Evolutionary conservation across 1,139 yeast genomes (phyloP).

Genomic region (Debaryomyces subglobosus): DNA sequence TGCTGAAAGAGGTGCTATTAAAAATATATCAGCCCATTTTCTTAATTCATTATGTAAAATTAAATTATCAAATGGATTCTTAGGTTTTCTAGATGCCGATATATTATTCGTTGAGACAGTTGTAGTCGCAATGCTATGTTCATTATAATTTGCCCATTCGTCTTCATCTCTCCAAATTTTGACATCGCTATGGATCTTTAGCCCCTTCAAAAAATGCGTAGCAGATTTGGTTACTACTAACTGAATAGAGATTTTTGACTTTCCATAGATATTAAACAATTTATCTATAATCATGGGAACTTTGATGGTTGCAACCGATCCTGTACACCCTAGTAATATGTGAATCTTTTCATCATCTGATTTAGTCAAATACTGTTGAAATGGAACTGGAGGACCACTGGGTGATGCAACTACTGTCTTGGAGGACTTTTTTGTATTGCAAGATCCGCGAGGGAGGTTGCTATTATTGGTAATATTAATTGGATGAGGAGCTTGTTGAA

Average conservation of each 20-base stretch:
- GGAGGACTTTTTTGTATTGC: constrained; percentile 29
- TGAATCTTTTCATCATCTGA: constrained; percentile 84
- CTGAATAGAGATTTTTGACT: constrained; percentile 75
- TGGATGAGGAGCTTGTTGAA: constrained; percentile 18
- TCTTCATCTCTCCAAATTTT: constrained; percentile 94
- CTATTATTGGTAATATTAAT: constrained; percentile 21
- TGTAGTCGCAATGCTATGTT: constrained; percentile 24
- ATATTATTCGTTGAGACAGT: constrained; percentile 13
- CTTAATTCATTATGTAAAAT: constrained; percentile 86
- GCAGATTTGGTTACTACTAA: constrained; percentile 84
- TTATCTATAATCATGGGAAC: constrained; percentile 85
- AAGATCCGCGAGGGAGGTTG: constrained; percentile 23
- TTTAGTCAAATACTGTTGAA: constrained; percentile 67
- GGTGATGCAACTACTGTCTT: constrained; percentile 53
- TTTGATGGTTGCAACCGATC: constrained; percentile 94
- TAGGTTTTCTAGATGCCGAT: constrained; percentile 29
- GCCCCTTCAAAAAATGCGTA: constrained; percentile 77
- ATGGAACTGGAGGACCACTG: constrained; percentile 72
- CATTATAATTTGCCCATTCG: constrained; percentile 74
- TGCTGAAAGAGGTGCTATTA: constrained; percentile 92
- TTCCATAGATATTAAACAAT: constrained; percentile 73
- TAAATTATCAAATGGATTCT: constrained; percentile 44
- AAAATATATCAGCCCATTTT: constrained; percentile 93
- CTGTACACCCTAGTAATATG: constrained; percentile 88
- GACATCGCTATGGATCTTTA: constrained; percentile 78